phyloP scores from a whole-genome alignment of 108 stramenopile genomes.

The Nitzschia sp. region DNA sequence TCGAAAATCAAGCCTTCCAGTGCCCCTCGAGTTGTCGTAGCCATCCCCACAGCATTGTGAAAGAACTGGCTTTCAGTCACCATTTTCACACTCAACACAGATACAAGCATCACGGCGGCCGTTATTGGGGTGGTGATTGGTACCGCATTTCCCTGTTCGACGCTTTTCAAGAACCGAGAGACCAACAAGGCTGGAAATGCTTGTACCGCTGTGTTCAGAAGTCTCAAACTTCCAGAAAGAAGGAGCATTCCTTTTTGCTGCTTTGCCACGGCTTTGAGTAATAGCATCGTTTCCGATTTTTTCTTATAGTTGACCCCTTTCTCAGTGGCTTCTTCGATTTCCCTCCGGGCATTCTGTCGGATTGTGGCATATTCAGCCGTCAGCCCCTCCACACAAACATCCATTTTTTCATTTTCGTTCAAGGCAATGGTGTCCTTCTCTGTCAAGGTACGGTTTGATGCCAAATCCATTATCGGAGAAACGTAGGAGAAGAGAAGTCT shows the following conservation, averaged over 20 bases:
- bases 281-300: constrained; percentile 46
- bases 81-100: constrained; percentile 72
- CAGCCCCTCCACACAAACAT: constrained; percentile 28
- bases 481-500: constrained; percentile 59
- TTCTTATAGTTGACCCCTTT: constrained; percentile 14
- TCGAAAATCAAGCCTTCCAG: constrained; percentile 78
- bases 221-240: constrained; percentile 59
- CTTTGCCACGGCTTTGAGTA: constrained; percentile 50
- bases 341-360: constrained; percentile 22
- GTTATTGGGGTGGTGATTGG: constrained; percentile 42
- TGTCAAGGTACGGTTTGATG: constrained; percentile 49
- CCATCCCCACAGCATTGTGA: constrained; percentile 67
- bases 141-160: constrained; percentile 57
- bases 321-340: constrained; percentile 14
- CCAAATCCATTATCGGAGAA: constrained; percentile 48
- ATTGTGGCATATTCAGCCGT: constrained; percentile 21
- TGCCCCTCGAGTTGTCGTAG: constrained; percentile 70
- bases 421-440: constrained; percentile 59
- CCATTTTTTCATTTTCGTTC: constrained; percentile 24
- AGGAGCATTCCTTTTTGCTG: constrained; percentile 49
- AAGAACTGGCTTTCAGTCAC: constrained; percentile 88
- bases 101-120: constrained; percentile 48
- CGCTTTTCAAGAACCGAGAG: constrained; percentile 58
- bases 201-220: constrained; percentile 68
- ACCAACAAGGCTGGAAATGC: constrained; percentile 73